These are phyloP conservation scores for Daldinia sp. DNA, from an alignment of 2,329 filamentous ascomycete genomes.

Conservation along the genomic window DNA sequence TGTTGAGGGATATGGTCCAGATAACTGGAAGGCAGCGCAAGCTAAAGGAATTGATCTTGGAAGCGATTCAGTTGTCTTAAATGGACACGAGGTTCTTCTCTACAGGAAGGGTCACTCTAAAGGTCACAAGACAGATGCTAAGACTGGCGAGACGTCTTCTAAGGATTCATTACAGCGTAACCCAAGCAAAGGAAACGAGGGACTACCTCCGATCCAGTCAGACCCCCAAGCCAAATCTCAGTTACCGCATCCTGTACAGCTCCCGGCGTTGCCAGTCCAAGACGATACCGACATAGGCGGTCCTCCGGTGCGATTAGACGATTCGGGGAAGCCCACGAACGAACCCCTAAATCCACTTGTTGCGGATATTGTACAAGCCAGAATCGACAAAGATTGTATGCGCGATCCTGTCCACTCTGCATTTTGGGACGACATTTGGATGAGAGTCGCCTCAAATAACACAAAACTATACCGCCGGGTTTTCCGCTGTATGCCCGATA, in stretches of 20 bases:
- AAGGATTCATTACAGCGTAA: constrained; percentile 53
- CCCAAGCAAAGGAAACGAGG: constrained; percentile 56
- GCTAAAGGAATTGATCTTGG: constrained; percentile 70
- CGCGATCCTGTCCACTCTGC: constrained; percentile 83
- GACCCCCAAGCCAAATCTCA: constrained; percentile 73
- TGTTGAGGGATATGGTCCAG: constrained; percentile 80
- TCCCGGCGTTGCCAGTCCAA: constrained; percentile 74
- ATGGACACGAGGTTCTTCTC: constrained; percentile 78
- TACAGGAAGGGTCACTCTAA: constrained; percentile 51
- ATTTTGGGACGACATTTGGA: constrained; percentile 92
- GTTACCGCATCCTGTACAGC: constrained; percentile 74
- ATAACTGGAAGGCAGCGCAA: constrained; percentile 78
- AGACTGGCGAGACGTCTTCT: constrained; percentile 42
- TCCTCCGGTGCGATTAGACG: constrained; percentile 70
- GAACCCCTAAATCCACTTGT: constrained; percentile 65
- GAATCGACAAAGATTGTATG: constrained; percentile 93
- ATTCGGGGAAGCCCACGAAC: constrained; percentile 61
- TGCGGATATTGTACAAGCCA: constrained; percentile 77
- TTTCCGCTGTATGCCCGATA: constrained; percentile 97
- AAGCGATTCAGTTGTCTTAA: constrained; percentile 77
- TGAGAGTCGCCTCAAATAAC: constrained; percentile 89
- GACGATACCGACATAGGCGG: constrained; percentile 89
- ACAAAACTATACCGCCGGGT: constrained; percentile 93
- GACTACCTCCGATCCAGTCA: constrained; percentile 69
- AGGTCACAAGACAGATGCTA: constrained; percentile 20